phyloP scores from a whole-genome alignment of 2,329 filamentous ascomycete genomes.

The Stachybotrys chartarum region DNA sequence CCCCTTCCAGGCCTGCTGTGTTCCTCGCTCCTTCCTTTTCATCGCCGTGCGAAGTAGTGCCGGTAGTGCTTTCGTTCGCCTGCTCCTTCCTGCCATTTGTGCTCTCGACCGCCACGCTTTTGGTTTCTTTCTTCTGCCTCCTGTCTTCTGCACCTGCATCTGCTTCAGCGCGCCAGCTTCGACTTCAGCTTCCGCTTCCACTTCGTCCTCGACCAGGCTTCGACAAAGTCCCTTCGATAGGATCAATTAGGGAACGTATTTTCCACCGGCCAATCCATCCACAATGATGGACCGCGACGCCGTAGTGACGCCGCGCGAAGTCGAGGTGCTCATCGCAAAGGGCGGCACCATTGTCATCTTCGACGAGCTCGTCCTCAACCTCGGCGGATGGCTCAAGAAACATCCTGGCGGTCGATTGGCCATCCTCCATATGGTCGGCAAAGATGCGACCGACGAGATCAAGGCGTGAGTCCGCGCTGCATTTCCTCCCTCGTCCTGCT shows the following conservation, averaged over 20 bases:
- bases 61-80: background rate
- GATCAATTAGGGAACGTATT: background rate
- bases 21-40: background rate
- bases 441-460: conserved; percentile 28
- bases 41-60: background rate
- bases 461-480: conserved; percentile 19
- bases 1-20: background rate
- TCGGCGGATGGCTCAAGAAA: conserved; percentile 50
- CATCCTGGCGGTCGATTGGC: conserved; percentile 54
- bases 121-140: too few relatives aligned
- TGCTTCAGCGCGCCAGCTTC: too few relatives aligned
- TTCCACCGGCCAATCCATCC: background rate
- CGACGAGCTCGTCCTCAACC: conserved; percentile 44
- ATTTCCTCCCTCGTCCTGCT: background rate
- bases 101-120: too few relatives aligned
- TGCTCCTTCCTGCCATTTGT: background rate
- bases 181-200: background rate
- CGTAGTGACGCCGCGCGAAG: conserved; percentile 34
- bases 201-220: background rate
- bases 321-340: conserved; percentile 46
- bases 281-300: conserved; percentile 30
- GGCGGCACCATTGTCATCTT: conserved; percentile 50
- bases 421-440: conserved; percentile 45
- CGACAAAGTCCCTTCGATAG: background rate
- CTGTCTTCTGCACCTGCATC: too few relatives aligned